phyloP scores from a whole-genome alignment of 2,329 filamentous ascomycete species.

The Phoma sp. region DNA sequence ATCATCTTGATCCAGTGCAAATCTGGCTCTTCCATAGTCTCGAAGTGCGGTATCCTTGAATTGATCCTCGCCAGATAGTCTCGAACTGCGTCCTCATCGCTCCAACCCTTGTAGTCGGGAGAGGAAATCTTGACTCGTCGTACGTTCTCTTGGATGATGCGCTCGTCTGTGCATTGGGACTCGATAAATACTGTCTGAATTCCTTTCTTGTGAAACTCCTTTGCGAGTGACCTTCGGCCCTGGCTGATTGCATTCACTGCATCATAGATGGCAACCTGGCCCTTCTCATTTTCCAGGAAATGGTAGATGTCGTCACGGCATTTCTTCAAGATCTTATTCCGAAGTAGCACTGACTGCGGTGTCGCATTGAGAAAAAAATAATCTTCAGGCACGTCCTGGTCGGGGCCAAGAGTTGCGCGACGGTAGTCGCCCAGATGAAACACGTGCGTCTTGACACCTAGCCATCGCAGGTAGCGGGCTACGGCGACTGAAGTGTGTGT shows the following conservation, averaged over 20 bases:
- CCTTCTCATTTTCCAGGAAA: conserved; percentile 96
- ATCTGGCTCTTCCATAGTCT: conserved; percentile 93
- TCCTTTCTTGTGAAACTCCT: conserved; percentile 97
- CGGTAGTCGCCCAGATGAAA: conserved; percentile 98
- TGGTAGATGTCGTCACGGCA: conserved; percentile 96
- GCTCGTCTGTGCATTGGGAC: conserved; percentile 90
- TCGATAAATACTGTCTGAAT: conserved; percentile 97
- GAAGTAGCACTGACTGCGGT: conserved; percentile 86
- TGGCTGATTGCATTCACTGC: conserved; percentile 90
- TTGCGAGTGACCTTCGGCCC: conserved; percentile 82
- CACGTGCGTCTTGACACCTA: conserved; percentile 96
- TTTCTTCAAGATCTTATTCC: conserved; percentile 97
- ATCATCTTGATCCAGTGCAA: conserved; percentile 99
- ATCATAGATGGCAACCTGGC: conserved; percentile 97
- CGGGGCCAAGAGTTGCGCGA: conserved; percentile 83
- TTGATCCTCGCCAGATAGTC: conserved; percentile 90
- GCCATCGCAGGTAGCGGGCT: conserved; percentile 92
- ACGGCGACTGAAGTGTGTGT: conserved; percentile 98
- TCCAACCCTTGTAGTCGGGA: conserved; percentile 94
- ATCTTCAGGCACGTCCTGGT: conserved; percentile 87
- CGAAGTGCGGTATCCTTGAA: conserved; percentile 91
- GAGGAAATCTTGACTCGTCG: conserved; percentile 97
- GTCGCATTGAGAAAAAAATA: conserved; percentile 98
- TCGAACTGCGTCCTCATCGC: conserved; percentile 87
- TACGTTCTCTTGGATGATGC: conserved; percentile 94